phyloP scores from a whole-genome alignment of 2,329 filamentous ascomycete genomes.

The Aspergillus udagawae region DNA sequence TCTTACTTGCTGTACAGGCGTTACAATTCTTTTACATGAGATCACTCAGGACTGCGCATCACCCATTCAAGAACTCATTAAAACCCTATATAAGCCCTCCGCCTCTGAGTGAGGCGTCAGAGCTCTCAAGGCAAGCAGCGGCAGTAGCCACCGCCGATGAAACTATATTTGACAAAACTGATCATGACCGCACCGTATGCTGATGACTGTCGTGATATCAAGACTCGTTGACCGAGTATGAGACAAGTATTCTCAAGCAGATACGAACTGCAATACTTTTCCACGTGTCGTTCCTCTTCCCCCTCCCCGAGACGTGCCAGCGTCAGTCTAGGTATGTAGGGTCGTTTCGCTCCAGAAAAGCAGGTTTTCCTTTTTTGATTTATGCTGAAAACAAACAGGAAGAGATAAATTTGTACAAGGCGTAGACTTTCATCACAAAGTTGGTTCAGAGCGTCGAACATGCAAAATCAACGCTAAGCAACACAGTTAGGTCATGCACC shows the following conservation, averaged over 20 bases:
- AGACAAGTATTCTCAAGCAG: constrained; percentile 13
- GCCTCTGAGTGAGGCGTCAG: not conserved
- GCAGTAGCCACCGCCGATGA: not conserved
- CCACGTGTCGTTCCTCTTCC: constrained; percentile 19
- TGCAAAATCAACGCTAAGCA: constrained; percentile 28
- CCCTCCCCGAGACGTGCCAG: constrained; percentile 38
- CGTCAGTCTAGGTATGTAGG: constrained; percentile 33
- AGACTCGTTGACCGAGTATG: constrained; percentile 11
- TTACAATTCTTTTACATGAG: not conserved
- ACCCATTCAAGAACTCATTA: not conserved
- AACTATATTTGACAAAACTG: constrained; percentile 7
- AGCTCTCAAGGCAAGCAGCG: not conserved
- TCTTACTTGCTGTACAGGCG: not conserved
- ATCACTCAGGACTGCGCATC: not conserved
- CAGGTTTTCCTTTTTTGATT: constrained; percentile 29
- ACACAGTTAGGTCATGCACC: constrained; percentile 9
- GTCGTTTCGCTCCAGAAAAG: constrained; percentile 30
- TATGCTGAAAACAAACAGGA: constrained; percentile 17
- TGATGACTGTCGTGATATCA: not conserved
- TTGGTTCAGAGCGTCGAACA: constrained; percentile 27
- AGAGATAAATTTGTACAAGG: constrained; percentile 35
- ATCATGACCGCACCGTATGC: constrained; percentile 5
- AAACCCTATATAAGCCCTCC: not conserved
- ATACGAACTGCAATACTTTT: constrained; percentile 16
- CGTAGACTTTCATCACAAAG: constrained; percentile 22